Evolutionary conservation across 352 stramenopile genomes (phyloP), one percentile per base, ranked within the genome.

Genomic region (Blastocystis sp.): DNA sequence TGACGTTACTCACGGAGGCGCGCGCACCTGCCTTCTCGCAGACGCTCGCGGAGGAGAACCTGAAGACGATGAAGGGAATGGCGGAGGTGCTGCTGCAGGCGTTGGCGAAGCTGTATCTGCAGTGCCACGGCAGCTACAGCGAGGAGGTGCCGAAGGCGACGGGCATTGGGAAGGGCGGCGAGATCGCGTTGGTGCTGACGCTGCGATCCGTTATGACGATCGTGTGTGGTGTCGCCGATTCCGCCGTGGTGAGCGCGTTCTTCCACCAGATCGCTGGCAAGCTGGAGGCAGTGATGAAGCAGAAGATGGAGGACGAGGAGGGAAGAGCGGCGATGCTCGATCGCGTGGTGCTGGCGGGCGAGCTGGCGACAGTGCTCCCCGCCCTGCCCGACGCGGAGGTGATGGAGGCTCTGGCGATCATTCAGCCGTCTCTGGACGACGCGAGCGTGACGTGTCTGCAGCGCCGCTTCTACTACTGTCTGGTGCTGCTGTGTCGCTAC

Each of bases 401-500:
- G 0, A 10, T 26, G 3, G 35, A 3, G 12, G 67, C 60, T 2
- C 21, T 80, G 41, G 16, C 24, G 3, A 60, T 63, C 19, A 16
- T 89, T 26, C 37, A 79, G 62, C 13, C 21, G 16, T 26, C 24
- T 1, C 31, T 65, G 26, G 19, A 26, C 3, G 45, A 89, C 12
- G 31, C 29, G 1, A 37, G 31, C 12, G 41, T 79, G 1, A 16
- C 29, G 10, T 12, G 41, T 1, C 29, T 89, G 19, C 79, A 89
- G 33, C 37, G 50, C 50, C 79, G 79, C 19, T 51, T 62, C 12
- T 45, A 50, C 59, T 61, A 26, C 33, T 76, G 35, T 50, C 19
- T 77, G n/a, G 24, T 79, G 2, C 50, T 65, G n/a, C 45, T 89
- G 19, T 78, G n/a, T 31, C 19, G 35, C 10, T 89, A 78, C 60